These are phyloP conservation scores for Neltuma alba DNA, from an alignment of 306 rosid species.

Conservation along the genomic window DNA sequence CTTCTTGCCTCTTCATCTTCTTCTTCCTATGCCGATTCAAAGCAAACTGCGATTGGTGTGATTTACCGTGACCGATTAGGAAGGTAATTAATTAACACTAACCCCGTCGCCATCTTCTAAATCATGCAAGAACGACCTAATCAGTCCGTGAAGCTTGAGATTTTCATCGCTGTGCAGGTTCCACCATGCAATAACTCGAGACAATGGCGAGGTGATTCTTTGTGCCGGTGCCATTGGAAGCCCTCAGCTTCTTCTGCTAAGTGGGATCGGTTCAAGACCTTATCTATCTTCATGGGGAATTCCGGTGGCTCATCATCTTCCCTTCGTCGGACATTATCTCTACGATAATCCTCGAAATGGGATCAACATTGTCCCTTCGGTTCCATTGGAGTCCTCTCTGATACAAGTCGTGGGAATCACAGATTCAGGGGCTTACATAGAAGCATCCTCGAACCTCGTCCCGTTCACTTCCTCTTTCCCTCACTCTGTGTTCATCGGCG, in stretches of 20 bases:
- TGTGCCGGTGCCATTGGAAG: slow-evolving; percentile 84
- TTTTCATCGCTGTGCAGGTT: neutral
- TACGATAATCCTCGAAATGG: slow-evolving; percentile 88
- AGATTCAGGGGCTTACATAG: slow-evolving; percentile 71
- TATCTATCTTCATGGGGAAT: slow-evolving; percentile 84
- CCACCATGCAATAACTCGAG: slow-evolving; percentile 63
- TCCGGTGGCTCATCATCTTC: slow-evolving; percentile 72
- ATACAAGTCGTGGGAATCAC: slow-evolving; percentile 92
- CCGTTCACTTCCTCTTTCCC: slow-evolving; percentile 58
- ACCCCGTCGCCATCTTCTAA: neutral
- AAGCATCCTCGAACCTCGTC: slow-evolving; percentile 78
- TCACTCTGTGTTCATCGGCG: slow-evolving; percentile 51
- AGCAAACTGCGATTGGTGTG: slow-evolving; percentile 58
- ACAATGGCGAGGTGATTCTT: slow-evolving; percentile 67
- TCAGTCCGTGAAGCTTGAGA: neutral
- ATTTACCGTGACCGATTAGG: slow-evolving; percentile 58
- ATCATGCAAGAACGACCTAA: neutral
- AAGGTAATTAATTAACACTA: slow-evolving; percentile 8
- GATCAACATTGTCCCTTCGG: slow-evolving; percentile 69
- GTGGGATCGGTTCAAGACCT: slow-evolving; percentile 79
- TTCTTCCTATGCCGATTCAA: slow-evolving; percentile 5
- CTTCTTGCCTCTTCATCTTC: slow-evolving; percentile 51
- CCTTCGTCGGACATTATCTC: slow-evolving; percentile 73
- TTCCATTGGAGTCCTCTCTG: slow-evolving; percentile 75
- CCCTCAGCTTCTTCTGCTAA: slow-evolving; percentile 80